Evolutionary conservation across 1,284 basidiomycete species (phyloP).

Genomic region (Volvariella surrecta): DNA sequence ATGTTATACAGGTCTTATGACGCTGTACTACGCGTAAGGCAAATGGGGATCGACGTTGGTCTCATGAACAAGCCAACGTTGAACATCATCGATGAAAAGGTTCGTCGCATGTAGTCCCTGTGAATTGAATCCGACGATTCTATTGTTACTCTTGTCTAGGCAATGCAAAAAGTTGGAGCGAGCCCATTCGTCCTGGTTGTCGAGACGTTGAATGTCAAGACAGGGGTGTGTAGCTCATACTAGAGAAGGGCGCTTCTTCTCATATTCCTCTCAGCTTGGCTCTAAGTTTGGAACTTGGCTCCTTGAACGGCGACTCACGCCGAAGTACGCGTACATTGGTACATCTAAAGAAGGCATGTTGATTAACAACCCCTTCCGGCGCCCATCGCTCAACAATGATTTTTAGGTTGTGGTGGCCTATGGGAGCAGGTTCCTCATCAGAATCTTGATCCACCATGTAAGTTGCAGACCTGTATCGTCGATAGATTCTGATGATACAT

Average conservation of each 20-base stretch:
- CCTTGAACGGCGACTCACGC: conserved; percentile 70
- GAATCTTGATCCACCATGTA: conserved; percentile 65
- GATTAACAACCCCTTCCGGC: conserved; percentile 5
- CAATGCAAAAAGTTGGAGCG: conserved; percentile 60
- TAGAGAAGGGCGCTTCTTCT: neutral
- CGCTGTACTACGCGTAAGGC: conserved; percentile 64
- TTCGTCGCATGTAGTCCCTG: conserved; percentile 17
- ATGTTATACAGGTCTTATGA: conserved; percentile 78
- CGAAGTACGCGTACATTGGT: conserved; percentile 76
- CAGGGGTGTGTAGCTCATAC: conserved; percentile 44
- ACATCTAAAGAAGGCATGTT: conserved; percentile 60
- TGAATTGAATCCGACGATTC: neutral
- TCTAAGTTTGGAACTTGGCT: conserved; percentile 80
- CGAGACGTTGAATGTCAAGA: conserved; percentile 83
- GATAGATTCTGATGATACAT: too few species aligned
- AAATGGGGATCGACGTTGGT: conserved; percentile 70
- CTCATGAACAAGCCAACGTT: conserved; percentile 79
- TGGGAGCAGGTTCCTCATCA: conserved; percentile 77
- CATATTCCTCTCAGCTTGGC: conserved; percentile 43
- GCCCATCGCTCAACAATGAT: conserved; percentile 7
- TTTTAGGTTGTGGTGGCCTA: conserved; percentile 62
- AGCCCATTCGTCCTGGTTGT: conserved; percentile 75
- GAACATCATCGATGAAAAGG: conserved; percentile 76
- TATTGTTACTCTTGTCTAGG: conserved; percentile 21
- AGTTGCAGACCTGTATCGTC: conserved; percentile 15